phyloP scores from a whole-genome alignment of 2,329 filamentous ascomycete genomes.

The Fonsecaea pedrosoi region DNA sequence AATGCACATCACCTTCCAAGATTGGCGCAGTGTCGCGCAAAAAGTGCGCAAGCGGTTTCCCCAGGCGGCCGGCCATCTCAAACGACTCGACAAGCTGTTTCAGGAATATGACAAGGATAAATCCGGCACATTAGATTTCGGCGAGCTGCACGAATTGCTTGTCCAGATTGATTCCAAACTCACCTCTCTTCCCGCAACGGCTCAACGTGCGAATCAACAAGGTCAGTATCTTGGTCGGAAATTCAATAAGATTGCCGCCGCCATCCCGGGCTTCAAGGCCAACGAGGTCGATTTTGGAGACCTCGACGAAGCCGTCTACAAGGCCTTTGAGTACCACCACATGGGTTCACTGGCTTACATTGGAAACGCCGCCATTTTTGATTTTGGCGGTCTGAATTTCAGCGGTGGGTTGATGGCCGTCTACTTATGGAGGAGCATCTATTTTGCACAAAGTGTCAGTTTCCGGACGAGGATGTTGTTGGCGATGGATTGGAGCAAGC shows the following conservation, averaged over 20 bases:
- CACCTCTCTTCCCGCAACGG: slow-evolving; percentile 91
- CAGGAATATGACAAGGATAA: slow-evolving; percentile 91
- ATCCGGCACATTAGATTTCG: slow-evolving; percentile 90
- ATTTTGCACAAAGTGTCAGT: slow-evolving; percentile 97
- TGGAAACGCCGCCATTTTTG: slow-evolving; percentile 95
- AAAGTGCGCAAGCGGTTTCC: slow-evolving; percentile 89
- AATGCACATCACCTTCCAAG: slow-evolving; percentile 82
- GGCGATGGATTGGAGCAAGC: slow-evolving; percentile 99
- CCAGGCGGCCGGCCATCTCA: slow-evolving; percentile 84
- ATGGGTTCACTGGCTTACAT: slow-evolving; percentile 92
- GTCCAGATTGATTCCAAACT: slow-evolving; percentile 93
- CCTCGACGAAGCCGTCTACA: slow-evolving; percentile 89
- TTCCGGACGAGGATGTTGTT: slow-evolving; percentile 84
- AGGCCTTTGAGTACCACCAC: slow-evolving; percentile 92
- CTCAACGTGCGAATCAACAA: slow-evolving; percentile 95
- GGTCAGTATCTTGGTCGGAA: slow-evolving; percentile 91
- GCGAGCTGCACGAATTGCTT: slow-evolving; percentile 85
- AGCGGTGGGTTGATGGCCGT: slow-evolving; percentile 88
- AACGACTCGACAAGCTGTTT: slow-evolving; percentile 89
- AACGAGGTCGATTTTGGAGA: slow-evolving; percentile 90
- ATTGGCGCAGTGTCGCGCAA: slow-evolving; percentile 85
- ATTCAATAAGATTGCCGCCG: slow-evolving; percentile 86
- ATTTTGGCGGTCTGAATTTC: slow-evolving; percentile 81
- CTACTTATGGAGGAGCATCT: slow-evolving; percentile 94
- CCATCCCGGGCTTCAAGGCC: slow-evolving; percentile 73